These are phyloP conservation scores for Lentinula lateritia DNA, from an alignment of 768 basidiomycete species.

Conservation along the genomic window DNA sequence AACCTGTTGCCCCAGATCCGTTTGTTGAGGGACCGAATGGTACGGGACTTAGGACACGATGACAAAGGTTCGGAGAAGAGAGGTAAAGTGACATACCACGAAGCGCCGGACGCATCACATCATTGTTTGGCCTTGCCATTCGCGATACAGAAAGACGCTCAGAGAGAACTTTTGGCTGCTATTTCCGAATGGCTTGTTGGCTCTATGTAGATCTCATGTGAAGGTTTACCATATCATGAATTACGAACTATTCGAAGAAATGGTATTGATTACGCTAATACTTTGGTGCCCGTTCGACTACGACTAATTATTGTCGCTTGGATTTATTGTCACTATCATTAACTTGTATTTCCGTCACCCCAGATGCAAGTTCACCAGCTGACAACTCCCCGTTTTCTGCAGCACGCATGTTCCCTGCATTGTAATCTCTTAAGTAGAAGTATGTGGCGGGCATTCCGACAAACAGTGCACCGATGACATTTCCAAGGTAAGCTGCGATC, in stretches of 20 bases:
- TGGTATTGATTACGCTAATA: not conserved
- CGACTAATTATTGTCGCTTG: not conserved
- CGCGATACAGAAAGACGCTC: not conserved
- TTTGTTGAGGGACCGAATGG: constrained; percentile 43
- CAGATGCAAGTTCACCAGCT: not conserved
- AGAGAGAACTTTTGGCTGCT: not conserved
- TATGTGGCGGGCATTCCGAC: constrained; percentile 62
- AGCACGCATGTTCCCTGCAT: constrained; percentile 28
- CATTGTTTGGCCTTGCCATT: not conserved
- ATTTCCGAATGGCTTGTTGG: not conserved
- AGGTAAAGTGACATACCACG: not conserved
- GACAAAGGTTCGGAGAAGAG: constrained; percentile 13
- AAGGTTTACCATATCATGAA: not conserved
- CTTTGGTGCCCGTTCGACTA: not conserved
- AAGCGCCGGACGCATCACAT: not conserved
- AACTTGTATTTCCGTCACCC: not conserved
- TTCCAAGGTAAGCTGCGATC: constrained; percentile 61
- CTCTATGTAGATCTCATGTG: not conserved
- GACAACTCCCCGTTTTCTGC: constrained; percentile 31
- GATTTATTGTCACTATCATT: not conserved
- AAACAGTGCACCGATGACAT: constrained; percentile 58
- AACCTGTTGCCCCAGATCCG: constrained; percentile 45
- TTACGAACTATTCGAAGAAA: not conserved
- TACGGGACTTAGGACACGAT: constrained; percentile 43
- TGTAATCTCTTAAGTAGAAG: constrained; percentile 55